These are phyloP conservation scores for Boletus tylopilopsis DNA, from an alignment of 768 basidiomycete genomes.

Conservation along the genomic window DNA sequence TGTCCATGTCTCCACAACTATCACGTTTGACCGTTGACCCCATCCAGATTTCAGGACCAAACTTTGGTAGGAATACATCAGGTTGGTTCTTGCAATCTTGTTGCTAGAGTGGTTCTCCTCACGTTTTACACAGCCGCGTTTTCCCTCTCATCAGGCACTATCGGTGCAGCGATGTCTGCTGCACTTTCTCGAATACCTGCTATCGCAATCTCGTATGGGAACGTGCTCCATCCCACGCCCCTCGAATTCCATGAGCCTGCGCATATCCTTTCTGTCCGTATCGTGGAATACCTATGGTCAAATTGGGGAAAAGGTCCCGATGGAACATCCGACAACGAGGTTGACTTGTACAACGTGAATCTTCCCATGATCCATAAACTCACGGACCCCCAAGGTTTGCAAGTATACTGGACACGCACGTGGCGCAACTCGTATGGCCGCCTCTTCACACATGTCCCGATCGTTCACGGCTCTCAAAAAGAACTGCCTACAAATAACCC, in stretches of 20 bases:
- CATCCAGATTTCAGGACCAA: constrained; percentile 76
- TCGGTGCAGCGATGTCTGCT: constrained; percentile 87
- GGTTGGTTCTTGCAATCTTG: constrained; percentile 38
- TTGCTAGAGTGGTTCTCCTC: constrained; percentile 1
- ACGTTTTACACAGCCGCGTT: constrained; percentile 63
- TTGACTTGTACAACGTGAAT: constrained; percentile 86
- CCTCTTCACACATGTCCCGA: constrained; percentile 58
- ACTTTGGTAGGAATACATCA: constrained; percentile 81
- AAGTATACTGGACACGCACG: constrained; percentile 75
- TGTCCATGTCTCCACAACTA: constrained; percentile 20
- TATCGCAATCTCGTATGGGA: constrained; percentile 88
- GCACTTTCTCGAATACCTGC: constrained; percentile 67
- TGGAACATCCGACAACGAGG: constrained; percentile 56
- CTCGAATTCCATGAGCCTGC: constrained; percentile 61
- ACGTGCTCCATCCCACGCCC: constrained; percentile 67
- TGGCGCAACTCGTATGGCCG: constrained; percentile 85
- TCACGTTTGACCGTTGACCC: neutral
- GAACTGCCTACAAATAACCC: constrained; percentile 40
- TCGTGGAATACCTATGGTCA: constrained; percentile 72
- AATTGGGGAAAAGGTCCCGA: constrained; percentile 77
- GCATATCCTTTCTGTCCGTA: constrained; percentile 59
- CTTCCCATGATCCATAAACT: constrained; percentile 75
- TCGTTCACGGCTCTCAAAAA: constrained; percentile 15
- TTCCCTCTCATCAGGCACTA: constrained; percentile 85
- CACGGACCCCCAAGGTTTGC: constrained; percentile 54